A percentile compares a stretch with the other conserved stretches of the same genome.
phyloP scores from a whole-genome alignment of 768 basidiomycete species.

The Rhodotorula diobovata region DNA sequence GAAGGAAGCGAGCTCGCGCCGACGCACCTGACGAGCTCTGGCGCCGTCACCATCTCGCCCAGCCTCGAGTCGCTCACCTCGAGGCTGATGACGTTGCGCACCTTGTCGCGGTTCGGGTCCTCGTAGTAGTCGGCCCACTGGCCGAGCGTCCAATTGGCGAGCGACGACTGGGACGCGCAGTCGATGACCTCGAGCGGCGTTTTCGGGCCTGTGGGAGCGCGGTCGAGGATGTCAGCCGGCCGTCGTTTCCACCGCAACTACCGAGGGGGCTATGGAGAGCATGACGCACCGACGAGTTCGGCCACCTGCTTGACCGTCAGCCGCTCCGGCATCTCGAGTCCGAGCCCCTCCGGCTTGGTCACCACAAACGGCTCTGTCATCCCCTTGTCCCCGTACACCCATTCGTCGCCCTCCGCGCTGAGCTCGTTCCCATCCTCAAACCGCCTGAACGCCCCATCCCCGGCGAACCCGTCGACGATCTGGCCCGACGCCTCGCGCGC shows the following conservation, averaged over 20 bases:
- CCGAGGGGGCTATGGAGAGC: neutral
- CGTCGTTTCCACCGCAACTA: neutral
- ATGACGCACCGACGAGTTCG: slow-evolving; percentile 59
- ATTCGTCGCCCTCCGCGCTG: slow-evolving; percentile 65
- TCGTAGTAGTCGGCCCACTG: slow-evolving; percentile 87
- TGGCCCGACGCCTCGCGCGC: slow-evolving; percentile 51
- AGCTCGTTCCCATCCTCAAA: slow-evolving; percentile 50
- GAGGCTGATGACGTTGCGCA: slow-evolving; percentile 90
- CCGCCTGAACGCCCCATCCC: slow-evolving; percentile 58
- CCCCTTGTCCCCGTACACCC: slow-evolving; percentile 65
- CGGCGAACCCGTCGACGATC: slow-evolving; percentile 50
- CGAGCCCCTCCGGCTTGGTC: slow-evolving; percentile 70
- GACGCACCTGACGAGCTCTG: slow-evolving; percentile 56
- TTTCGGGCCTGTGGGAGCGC: slow-evolving; percentile 50
- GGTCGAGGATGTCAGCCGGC: neutral
- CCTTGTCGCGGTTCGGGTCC: slow-evolving; percentile 71
- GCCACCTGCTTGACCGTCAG: slow-evolving; percentile 79
- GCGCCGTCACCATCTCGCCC: slow-evolving; percentile 72
- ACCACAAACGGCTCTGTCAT: slow-evolving; percentile 56
- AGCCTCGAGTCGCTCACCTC: slow-evolving; percentile 84
- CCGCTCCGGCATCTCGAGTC: slow-evolving; percentile 79
- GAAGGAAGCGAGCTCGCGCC: neutral
- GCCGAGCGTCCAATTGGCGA: slow-evolving; percentile 80
- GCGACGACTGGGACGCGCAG: slow-evolving; percentile 78
- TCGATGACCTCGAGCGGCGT: slow-evolving; percentile 88